A percentile compares a stretch with the other conserved stretches of the same genome.
Conservation (phyloP, 306 rosid genomes). For the Macrotyloma uniflorum region DNA sequence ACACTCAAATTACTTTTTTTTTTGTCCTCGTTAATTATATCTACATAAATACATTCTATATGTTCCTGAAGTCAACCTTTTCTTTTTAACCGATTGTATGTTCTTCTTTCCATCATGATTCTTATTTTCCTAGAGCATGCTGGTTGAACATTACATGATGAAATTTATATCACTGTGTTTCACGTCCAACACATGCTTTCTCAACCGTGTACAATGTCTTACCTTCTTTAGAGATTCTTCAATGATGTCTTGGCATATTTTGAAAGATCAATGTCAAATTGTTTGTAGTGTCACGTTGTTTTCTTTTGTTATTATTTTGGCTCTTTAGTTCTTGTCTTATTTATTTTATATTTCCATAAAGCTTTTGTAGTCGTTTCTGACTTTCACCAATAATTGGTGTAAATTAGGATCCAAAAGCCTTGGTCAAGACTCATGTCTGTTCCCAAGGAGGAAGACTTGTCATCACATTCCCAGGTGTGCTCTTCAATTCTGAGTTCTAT, state of each 20-base stretch:
- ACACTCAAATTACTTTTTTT: neutral
- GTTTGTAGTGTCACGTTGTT: conserved; percentile 1
- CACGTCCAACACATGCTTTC: neutral
- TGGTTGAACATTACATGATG: conserved; percentile 7
- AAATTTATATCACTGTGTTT: conserved; percentile 18
- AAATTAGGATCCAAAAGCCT: conserved; percentile 35
- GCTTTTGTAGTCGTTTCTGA: conserved; percentile 36
- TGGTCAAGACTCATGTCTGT: conserved; percentile 54
- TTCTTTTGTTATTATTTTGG: conserved; percentile 7
- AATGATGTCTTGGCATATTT: conserved; percentile 7
- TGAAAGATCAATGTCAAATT: conserved; percentile 19
- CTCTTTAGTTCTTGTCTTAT: conserved; percentile 15
- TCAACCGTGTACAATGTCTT: conserved; percentile 7
- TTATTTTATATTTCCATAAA: neutral
- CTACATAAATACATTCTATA: conserved; percentile 21
- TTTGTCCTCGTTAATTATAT: neutral
- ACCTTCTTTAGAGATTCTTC: neutral
- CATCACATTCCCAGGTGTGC: conserved; percentile 71
- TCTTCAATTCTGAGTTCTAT: conserved; percentile 28
- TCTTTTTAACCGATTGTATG: neutral
- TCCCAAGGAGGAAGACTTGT: conserved; percentile 63
- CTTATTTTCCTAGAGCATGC: conserved; percentile 4
- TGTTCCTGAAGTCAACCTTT: neutral
- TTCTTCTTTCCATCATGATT: conserved; percentile 1
- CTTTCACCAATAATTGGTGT: conserved; percentile 27